Evolutionary conservation across 1,139 yeast species (phyloP).

Genomic region (Yamadazyma trypodendri): DNA sequence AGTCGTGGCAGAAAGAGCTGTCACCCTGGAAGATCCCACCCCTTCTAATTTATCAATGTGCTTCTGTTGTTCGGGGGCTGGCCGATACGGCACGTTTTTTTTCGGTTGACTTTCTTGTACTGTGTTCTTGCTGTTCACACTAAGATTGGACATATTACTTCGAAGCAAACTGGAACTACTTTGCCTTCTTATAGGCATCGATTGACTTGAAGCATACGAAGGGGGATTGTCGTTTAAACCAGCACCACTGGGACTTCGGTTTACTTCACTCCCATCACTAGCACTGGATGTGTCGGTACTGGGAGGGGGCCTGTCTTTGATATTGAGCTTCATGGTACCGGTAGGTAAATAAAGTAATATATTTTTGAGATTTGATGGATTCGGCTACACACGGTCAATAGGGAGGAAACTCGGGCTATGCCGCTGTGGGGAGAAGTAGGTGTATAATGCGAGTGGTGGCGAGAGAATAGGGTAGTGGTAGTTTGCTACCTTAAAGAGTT

Average conservation of each 20-base stretch:
- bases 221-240: background rate
- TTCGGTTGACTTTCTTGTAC: background rate
- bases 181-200: conserved; percentile 9
- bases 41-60: conserved; percentile 29
- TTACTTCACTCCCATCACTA: background rate
- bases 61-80: conserved; percentile 34
- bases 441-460: no score
- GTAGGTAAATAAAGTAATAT: no score
- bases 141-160: background rate
- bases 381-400: no score
- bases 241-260: background rate
- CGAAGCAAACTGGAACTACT: conserved; percentile 15
- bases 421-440: no score
- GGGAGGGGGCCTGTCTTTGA: background rate
- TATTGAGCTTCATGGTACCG: background rate
- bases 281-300: background rate
- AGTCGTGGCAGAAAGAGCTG: conserved; percentile 23
- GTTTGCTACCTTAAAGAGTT: no score
- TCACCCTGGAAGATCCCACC: conserved; percentile 14
- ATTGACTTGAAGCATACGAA: conserved; percentile 3
- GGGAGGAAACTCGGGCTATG: no score
- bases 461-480: no score
- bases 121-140: background rate
- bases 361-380: no score
- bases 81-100: conserved; percentile 33